Base-by-base conservation (phyloP, 2,329 filamentous ascomycete genomes). In the Metarhizium album region DNA sequence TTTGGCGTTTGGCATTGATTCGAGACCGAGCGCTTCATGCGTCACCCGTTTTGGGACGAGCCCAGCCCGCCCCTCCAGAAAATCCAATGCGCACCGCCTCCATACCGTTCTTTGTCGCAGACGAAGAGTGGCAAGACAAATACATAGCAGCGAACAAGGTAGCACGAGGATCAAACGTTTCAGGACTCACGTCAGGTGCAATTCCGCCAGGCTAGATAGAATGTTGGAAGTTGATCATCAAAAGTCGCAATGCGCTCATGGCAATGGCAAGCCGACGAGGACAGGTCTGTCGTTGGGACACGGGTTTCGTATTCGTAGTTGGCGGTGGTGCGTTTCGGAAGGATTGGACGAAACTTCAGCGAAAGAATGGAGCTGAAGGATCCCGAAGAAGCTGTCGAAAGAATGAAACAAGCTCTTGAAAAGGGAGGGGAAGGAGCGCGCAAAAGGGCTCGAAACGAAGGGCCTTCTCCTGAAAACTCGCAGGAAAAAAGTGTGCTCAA, bases 261-360 rank as follows among this genome's bases (percentile, higher is more conserved):
- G 23, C 40, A 48, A 37, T 35, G 38, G 23, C 37, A 8, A 43
- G 43, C 43, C 40, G 20, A 48, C 31, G 45, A 47, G 23, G 14
- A 24, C 4, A 20, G 14, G 14, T 50, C 24, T 40, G 46, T 45
- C 48, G 51, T 53, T 48, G 50, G 11, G 31, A 27, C 40, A 43
- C 40, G 20, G 11, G 40, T 13, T 35, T 35, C 33, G 40, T 50
- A 35, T 35, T 2, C 33, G 40, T 50, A 35, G 52, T 50, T 42
- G 38, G 45, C 20, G 45, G 4, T 54, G 51, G 46, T 48, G 52
- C 48, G 56, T 43, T 43, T 43, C 22, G 48, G 42, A 68, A 66
- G 58, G 67, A 68, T 61, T 61, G 69, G 70, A 69, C 68, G 66
- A 65, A 67, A 61, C 64, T 59, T 58, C 62, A 55, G 60, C 59